Conservation (phyloP, 75 land plant species). For the Azolla pinnata region DNA sequence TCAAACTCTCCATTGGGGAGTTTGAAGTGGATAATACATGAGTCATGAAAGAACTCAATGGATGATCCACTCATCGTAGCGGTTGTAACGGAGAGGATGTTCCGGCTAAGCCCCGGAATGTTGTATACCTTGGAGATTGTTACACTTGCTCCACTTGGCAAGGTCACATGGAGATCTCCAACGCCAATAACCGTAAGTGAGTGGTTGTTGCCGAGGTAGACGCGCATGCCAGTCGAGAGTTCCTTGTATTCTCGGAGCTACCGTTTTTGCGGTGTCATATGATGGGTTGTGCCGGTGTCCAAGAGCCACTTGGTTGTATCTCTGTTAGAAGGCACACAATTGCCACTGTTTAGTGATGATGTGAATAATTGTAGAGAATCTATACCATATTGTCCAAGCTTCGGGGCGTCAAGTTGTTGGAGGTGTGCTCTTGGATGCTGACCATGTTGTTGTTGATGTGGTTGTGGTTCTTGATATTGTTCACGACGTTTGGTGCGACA, state of each 20-base stretch:
- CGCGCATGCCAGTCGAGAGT: neutral
- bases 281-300: neutral
- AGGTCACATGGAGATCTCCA: no score
- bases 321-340: neutral
- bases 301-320: neutral
- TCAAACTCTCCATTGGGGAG: neutral
- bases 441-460: neutral
- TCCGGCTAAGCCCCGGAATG: neutral
- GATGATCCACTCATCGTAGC: no score
- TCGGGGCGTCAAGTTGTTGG: neutral
- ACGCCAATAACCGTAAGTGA: neutral
- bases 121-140: no score
- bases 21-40: slow-evolving; percentile 2
- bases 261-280: neutral
- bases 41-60: no score
- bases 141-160: no score
- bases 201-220: neutral
- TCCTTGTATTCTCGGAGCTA: neutral
- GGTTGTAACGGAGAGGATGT: neutral
- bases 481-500: neutral
- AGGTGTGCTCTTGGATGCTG: neutral
- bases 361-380: neutral
- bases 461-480: no score
- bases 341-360: neutral
- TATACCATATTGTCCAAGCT: neutral